phyloP scores from a whole-genome alignment of 306 rosid genomes.

The Ormosia emarginata region DNA sequence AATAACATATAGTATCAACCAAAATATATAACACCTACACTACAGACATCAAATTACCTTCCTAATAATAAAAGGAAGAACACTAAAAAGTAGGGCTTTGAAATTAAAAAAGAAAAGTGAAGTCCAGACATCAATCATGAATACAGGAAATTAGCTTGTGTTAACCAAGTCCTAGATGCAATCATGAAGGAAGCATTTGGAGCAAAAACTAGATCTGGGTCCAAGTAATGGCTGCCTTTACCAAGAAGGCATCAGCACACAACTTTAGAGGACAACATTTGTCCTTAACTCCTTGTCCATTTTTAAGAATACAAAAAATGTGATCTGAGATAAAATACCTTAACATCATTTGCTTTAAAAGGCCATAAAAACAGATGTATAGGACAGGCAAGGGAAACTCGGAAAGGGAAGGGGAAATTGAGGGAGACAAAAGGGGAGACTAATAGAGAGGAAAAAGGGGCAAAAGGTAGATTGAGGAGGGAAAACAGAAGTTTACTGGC shows the following conservation, averaged over 20 bases:
- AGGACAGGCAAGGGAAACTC: not conserved
- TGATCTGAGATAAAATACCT: not conserved
- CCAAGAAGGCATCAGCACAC: not conserved
- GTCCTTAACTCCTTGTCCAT: not conserved
- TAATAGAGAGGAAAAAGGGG: not conserved
- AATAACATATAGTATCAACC: constrained; percentile 13
- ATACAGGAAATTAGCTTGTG: constrained; percentile 9
- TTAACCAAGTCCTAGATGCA: constrained; percentile 10
- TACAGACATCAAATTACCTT: not conserved
- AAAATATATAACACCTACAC: constrained; percentile 3
- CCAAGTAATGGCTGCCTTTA: constrained; percentile 4
- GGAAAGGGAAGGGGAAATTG: not conserved
- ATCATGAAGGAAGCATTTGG: constrained; percentile 1
- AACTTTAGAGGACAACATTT: constrained; percentile 3
- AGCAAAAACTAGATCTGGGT: constrained; percentile 13
- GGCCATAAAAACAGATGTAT: not conserved
- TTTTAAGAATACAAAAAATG: not conserved
- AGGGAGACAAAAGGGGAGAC: not conserved
- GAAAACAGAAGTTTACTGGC: not conserved
- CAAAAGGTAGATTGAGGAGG: not conserved
- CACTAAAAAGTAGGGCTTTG: not conserved
- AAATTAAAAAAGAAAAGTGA: not conserved
- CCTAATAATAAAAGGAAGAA: not conserved
- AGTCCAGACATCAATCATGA: not conserved
- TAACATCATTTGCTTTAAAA: not conserved